These are phyloP conservation scores for Fagus sylvatica DNA, from an alignment of 306 rosid species.

Conservation along the genomic window DNA sequence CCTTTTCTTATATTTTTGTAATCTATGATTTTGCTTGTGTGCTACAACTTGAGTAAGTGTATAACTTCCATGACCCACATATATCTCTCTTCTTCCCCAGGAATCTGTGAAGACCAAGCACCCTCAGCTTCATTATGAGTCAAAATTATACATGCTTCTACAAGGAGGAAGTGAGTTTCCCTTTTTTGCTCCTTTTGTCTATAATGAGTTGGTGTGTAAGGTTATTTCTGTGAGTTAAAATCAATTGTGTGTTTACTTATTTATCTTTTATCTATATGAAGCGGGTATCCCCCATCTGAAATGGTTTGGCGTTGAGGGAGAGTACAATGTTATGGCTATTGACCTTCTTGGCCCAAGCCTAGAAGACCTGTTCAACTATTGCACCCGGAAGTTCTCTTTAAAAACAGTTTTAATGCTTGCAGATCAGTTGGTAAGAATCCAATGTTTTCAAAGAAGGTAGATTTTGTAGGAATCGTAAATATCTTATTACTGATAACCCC, in stretches of 20 bases:
- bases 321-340: slow-evolving; percentile 92
- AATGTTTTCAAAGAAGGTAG: not conserved
- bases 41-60: not conserved
- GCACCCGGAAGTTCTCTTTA: slow-evolving; percentile 79
- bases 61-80: not conserved
- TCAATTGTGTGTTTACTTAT: not conserved
- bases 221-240: not conserved
- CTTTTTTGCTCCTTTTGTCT: slow-evolving; percentile 11
- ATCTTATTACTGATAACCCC: slow-evolving; percentile 17
- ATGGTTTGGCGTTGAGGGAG: slow-evolving; percentile 99
- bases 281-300: slow-evolving; percentile 96
- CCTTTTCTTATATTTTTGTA: not conserved
- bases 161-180: slow-evolving; percentile 94
- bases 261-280: slow-evolving; percentile 23
- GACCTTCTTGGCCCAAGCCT: slow-evolving; percentile 99
- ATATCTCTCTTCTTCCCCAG: slow-evolving; percentile 43
- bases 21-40: not conserved
- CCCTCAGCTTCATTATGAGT: slow-evolving; percentile 98
- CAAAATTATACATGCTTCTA: slow-evolving; percentile 92
- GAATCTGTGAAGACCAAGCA: slow-evolving; percentile 94
- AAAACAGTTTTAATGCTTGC: slow-evolving; percentile 98
- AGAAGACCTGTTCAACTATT: slow-evolving; percentile 93
- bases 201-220: not conserved
- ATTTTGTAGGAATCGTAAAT: not conserved
- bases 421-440: slow-evolving; percentile 83